A percentile compares a stretch with the other conserved stretches of the same genome.
phyloP scores from a whole-genome alignment of 78 protist genomes.

The Speleostelium caveatum region DNA sequence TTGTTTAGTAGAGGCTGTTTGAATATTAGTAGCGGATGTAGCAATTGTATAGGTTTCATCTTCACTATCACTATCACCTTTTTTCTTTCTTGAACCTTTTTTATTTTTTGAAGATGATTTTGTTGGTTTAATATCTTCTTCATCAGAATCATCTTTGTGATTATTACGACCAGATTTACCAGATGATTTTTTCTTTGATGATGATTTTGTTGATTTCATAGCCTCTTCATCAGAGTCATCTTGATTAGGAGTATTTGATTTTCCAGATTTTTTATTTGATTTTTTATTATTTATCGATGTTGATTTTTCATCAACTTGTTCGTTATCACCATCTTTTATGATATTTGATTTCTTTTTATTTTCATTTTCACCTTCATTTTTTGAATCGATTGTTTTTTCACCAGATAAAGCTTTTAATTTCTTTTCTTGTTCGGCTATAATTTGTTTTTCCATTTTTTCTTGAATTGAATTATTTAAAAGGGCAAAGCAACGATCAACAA shows the following conservation, averaged over 20 bases:
- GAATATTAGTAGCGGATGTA: neutral
- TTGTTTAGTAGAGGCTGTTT: too few relatives aligned
- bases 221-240: conserved; percentile 22
- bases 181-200: neutral
- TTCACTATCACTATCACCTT: conserved; percentile 35
- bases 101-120: neutral
- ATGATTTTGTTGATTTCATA: conserved; percentile 7
- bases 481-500: conserved; percentile 55
- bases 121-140: conserved; percentile 36
- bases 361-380: neutral
- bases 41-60: conserved; percentile 18
- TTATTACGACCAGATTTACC: neutral
- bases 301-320: neutral
- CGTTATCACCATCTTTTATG: neutral
- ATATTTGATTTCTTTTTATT: neutral
- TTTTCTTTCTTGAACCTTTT: conserved; percentile 13
- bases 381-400: neutral
- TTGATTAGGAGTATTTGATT: neutral
- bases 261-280: neutral
- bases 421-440: too few relatives aligned
- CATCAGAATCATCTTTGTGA: conserved; percentile 1
- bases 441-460: conserved; percentile 53
- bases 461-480: conserved; percentile 38
- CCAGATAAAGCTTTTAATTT: conserved; percentile 6
- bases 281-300: neutral